Percentiles rank a stretch among this genome's conserved stretches.
Evolutionary conservation across 345 rosid species (phyloP).

Genomic region (Citrus cavaleriei): DNA sequence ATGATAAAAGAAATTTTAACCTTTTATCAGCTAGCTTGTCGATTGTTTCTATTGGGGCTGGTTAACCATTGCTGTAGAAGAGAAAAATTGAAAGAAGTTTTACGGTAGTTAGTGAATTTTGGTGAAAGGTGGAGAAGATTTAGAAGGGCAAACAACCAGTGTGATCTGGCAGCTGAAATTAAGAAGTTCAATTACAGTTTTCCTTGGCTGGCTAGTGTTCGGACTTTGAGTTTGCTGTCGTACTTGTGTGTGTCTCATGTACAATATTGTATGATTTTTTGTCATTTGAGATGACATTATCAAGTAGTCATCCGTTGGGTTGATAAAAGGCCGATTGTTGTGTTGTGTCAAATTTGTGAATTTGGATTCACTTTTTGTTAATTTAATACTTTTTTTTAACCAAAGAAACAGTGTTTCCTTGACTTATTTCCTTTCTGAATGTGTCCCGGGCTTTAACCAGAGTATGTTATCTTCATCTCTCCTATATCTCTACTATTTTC

Average conservation of each 20-base stretch:
- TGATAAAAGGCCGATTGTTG: neutral
- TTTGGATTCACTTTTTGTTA: neutral
- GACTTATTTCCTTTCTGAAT: conserved; percentile 14
- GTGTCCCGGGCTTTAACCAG: conserved; percentile 21
- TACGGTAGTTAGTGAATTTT: neutral
- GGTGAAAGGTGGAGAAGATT: neutral
- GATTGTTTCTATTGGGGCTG: too few species aligned
- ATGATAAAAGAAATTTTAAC: neutral
- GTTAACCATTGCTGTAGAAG: neutral
- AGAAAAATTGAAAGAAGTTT: neutral
- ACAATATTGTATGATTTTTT: neutral
- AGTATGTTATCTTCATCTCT: conserved; percentile 31
- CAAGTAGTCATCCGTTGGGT: neutral
- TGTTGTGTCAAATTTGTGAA: neutral
- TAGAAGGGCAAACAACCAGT: neutral
- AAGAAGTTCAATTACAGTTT: neutral
- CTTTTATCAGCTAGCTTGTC: too few species aligned
- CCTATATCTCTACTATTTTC: neutral
- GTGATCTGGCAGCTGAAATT: neutral
- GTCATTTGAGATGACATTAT: neutral
- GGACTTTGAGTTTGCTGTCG: neutral
- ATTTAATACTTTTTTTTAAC: too few species aligned
- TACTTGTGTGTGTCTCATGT: neutral
- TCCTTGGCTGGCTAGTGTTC: neutral
- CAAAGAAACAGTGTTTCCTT: conserved; percentile 18